Evolutionary conservation across 495 filamentous ascomycete species (phyloP), one percentile per base, ranked within the genome.

Genomic region (Pseudotulostoma volvatum): DNA sequence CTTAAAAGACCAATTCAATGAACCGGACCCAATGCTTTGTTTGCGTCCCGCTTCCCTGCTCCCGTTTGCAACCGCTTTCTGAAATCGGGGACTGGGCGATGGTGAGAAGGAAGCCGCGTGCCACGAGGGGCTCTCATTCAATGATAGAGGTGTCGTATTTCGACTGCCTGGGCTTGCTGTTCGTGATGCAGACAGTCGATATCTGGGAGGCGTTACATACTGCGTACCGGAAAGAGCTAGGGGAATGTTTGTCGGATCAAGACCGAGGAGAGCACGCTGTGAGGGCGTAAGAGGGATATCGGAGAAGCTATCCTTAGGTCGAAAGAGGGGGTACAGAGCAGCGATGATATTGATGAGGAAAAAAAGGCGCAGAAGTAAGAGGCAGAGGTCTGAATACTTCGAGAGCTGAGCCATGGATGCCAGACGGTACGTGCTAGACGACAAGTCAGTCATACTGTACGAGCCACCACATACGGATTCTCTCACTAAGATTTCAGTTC

Each of bases 241-340:
- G n/a, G 66, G 61, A 2, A 61, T 59, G 2, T 68, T 62, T 31
- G 66, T 76, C 4, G 84, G 81, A 37, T 80, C 71, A 7, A 97
- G 74, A 8, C 87, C 86, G 14, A 97, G 69, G 13, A 93, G 72
- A 37, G 73, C 66, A 31, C 90, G 81, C 56, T 97, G 90, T 9
- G 77, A 76, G 16, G 90, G 84, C 3, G 86, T 95, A 37, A 97
- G 69, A 43, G 90, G 76, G 35, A 97, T 92, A 54, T 97, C 88
- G 46, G 75, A 64, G 42, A 94, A 68, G 43, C 88, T 73, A 55
- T 93, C 86, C 40, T 66, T 70, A 4, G 60, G 57, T 36, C 74
- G 70, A 50, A 83, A 54, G 15, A 94, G 68, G 9, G 84, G 90
- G 16, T 70, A 64, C 25, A 79, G 47, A 11, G 81, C 76, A 9